Evolutionary conservation across 495 filamentous ascomycete species (phyloP), one percentile per base, ranked within the genome.

Genomic region (Barbatosphaeria neglecta): DNA sequence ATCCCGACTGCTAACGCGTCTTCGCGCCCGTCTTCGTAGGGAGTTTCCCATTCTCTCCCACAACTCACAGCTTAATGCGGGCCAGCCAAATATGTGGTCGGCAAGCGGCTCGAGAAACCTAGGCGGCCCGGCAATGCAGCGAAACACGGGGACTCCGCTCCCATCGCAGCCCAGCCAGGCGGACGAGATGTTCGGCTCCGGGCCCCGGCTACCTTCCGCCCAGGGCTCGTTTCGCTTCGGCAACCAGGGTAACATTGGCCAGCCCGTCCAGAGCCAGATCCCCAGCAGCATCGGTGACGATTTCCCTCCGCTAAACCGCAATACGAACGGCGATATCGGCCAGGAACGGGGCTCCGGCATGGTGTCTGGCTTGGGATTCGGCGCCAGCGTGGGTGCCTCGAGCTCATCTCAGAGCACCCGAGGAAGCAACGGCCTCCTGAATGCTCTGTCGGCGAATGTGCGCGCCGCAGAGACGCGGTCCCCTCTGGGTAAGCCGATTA

Each of bases 31-130:
- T n/a, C n/a, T n/a, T n/a, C n/a, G n/a, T 49, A 93, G 87, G 42
- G 87, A 94, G 58, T 94, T 94, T 52, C 87, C 87, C 35, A 86
- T 84, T 0, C 63, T 94, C 54, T 88, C 84, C 45, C 83, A 81
- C 51, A 73, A 68, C 35, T 62, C 80, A 22, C 76, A 83, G 37
- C 75, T 87, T 55, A 64, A 56, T 13, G 50, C 66, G 11, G 63
- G 41, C 25, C 60, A 61, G 9, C 58, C 65, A 11, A 69, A 70
- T 0, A 64, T 89, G 55, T 92, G 87, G 87, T 77, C 81, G 33
- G 53, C 64, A 18, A 59, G 60, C 45, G 62, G 63, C 17, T 60
- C 66, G 10, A 64, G 72, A 40, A 64, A 55, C 44, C 49, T 74
- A 18, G 62, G 59, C 46, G 81, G 76, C 7, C 73, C 76, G 3